Evolutionary conservation across 345 rosid genomes (phyloP).

Genomic region (Psidium guajava): DNA sequence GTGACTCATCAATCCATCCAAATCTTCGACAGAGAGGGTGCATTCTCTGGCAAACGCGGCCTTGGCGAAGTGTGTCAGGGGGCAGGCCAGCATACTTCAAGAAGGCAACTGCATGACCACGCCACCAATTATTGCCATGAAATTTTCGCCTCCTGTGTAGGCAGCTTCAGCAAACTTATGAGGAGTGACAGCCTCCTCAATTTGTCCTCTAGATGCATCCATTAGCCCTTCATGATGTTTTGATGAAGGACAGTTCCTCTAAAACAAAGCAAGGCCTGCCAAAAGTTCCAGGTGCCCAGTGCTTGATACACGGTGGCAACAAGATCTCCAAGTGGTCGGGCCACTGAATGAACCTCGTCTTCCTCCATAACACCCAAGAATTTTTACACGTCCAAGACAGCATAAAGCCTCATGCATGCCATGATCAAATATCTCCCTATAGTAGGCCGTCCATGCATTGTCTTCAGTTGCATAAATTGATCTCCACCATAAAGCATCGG

Average conservation of each 20-base stretch:
- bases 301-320: slow-evolving; percentile 86
- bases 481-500: slow-evolving; percentile 76
- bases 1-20: slow-evolving; percentile 60
- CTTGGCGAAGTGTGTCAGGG: slow-evolving; percentile 49
- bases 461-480: slow-evolving; percentile 75
- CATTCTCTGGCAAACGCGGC: slow-evolving; percentile 73
- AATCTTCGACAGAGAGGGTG: slow-evolving; percentile 48
- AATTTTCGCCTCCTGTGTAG: slow-evolving; percentile 74
- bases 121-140: slow-evolving; percentile 92
- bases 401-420: slow-evolving; percentile 93
- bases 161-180: slow-evolving; percentile 95
- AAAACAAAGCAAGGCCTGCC: slow-evolving; percentile 89
- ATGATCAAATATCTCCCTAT: slow-evolving; percentile 85
- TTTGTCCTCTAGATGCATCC: slow-evolving; percentile 52
- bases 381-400: slow-evolving; percentile 70
- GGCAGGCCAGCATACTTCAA: slow-evolving; percentile 54
- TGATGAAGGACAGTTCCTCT: slow-evolving; percentile 30
- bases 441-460: slow-evolving; percentile 90
- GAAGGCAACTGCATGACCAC: slow-evolving; percentile 94
- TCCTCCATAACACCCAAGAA: slow-evolving; percentile 68
- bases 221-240: slow-evolving; percentile 24
- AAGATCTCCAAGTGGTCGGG: slow-evolving; percentile 73
- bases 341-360: slow-evolving; percentile 85
- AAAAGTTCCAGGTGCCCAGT: slow-evolving; percentile 88
- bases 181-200: slow-evolving; percentile 51